phyloP scores from a whole-genome alignment of 2,329 filamentous ascomycete species.

The Calonectria ilicicola region DNA sequence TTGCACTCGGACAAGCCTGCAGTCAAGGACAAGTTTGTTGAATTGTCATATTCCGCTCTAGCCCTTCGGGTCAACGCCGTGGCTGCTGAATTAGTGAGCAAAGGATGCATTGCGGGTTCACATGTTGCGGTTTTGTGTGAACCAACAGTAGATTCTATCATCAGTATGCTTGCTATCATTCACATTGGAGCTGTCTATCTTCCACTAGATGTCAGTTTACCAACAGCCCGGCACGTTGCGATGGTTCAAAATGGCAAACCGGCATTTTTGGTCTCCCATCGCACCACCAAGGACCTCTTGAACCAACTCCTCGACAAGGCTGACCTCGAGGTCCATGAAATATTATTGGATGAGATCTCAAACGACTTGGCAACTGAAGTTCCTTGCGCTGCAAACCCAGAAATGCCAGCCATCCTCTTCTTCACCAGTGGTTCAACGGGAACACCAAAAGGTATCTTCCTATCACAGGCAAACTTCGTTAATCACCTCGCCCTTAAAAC shows the following conservation, averaged over 20 bases:
- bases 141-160: constrained; percentile 48
- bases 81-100: neutral
- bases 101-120: constrained; percentile 19
- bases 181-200: constrained; percentile 53
- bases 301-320: neutral
- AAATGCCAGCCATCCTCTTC: constrained; percentile 44
- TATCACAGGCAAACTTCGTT: constrained; percentile 45
- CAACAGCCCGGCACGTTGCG: constrained; percentile 41
- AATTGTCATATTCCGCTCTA: neutral
- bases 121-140: constrained; percentile 50
- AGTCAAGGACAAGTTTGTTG: constrained; percentile 13
- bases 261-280: constrained; percentile 40
- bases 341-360: neutral
- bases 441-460: constrained; percentile 55
- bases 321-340: neutral
- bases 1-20: constrained; percentile 13
- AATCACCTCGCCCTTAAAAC: constrained; percentile 44
- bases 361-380: constrained; percentile 13
- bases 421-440: constrained; percentile 50
- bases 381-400: neutral
- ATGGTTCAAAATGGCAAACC: constrained; percentile 47
- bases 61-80: neutral
- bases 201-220: constrained; percentile 53
- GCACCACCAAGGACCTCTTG: neutral
- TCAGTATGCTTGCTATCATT: constrained; percentile 55